These are phyloP conservation scores for Termitomyces sp. DNA, from an alignment of 768 basidiomycete species.

Conservation along the genomic window DNA sequence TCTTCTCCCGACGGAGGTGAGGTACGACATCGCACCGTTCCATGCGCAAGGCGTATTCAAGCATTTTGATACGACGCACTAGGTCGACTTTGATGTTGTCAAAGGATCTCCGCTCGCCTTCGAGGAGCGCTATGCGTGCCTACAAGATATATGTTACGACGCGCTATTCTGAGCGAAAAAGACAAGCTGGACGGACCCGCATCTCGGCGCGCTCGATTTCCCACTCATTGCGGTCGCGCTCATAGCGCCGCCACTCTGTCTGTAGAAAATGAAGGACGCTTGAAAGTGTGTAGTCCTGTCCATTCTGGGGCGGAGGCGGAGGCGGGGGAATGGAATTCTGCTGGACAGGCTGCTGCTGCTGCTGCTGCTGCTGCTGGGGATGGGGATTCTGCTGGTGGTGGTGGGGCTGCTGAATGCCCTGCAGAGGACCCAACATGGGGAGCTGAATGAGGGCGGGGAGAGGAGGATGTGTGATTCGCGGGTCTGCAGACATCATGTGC, in stretches of 20 bases:
- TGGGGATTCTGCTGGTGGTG: constrained; percentile 56
- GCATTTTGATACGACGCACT: constrained; percentile 97
- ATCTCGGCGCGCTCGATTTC: constrained; percentile 99
- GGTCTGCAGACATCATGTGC: constrained; percentile 16
- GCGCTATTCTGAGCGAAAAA: constrained; percentile 16
- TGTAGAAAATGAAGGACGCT: constrained; percentile 96
- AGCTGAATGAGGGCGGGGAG: constrained; percentile 35
- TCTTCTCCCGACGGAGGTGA: constrained; percentile 9
- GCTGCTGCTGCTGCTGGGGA: constrained; percentile 46
- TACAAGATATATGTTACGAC: constrained; percentile 30
- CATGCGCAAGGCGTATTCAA: constrained; percentile 94
- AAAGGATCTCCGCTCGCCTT: constrained; percentile 94
- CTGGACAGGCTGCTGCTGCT: constrained; percentile 26
- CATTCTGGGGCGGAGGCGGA: constrained; percentile 78
- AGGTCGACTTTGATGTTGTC: constrained; percentile 97
- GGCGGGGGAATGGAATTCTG: constrained; percentile 61
- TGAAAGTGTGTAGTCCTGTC: constrained; percentile 90
- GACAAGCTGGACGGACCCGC: constrained; percentile 60
- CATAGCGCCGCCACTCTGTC: constrained; percentile 96
- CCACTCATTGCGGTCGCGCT: constrained; percentile 99
- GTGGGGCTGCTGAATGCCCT: constrained; percentile 52
- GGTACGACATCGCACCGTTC: constrained; percentile 66
- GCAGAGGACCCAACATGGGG: constrained; percentile 71
- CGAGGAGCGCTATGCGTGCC: constrained; percentile 96
- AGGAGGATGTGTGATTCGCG: constrained; percentile 17